Evolutionary conservation across 129 eudicot species (phyloP), one percentile per base, ranked within the genome.

Genomic region (Artemisia argyi): DNA sequence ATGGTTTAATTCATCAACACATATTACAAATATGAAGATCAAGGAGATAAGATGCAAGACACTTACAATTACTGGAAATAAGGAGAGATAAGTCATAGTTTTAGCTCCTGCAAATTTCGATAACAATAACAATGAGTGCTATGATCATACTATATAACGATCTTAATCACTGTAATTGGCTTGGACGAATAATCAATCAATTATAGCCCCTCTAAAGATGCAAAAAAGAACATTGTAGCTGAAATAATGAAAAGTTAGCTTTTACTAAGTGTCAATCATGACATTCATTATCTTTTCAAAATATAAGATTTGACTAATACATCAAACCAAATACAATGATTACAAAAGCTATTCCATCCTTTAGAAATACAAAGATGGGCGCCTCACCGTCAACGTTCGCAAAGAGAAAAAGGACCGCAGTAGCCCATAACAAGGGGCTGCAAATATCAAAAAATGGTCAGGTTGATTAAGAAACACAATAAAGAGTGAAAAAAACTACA

Each of bases 391-490:
- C 82, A 30, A 91, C 91, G 12, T 95, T 88, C 4, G 93, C 77
- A 61, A 91, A 89, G 61, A 90, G 87, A 73, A 73, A 95, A 65
- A 88, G 51, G 79, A 90, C 91, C 22, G 94, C 90, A 8, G 91
- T 81, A 69, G 86, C 69, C 99, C 99, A 95, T 48, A 94, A 42
- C 52, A 88, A 4, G 2, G 99, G 96, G 65, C 99, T 94, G 87
- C 18, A 71, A 70, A 57, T 56, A 58, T 50, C 49, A 71, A 22
- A 58, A 51, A 62, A 35, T 7, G 28, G 30, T 52, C 5, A 68
- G 69, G 61, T 30, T 44, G 3, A 28, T 60, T 35, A 61, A 51
- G 46, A 39, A 39, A 39, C 11, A 16, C 4, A 22, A 7, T 19
- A 39, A 59, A 72, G 58, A 59, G 11, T 44, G 44, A 44, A 22